Conservation (phyloP, 192 early-diverging fungal genomes). For the Funneliformis geosporum region DNA sequence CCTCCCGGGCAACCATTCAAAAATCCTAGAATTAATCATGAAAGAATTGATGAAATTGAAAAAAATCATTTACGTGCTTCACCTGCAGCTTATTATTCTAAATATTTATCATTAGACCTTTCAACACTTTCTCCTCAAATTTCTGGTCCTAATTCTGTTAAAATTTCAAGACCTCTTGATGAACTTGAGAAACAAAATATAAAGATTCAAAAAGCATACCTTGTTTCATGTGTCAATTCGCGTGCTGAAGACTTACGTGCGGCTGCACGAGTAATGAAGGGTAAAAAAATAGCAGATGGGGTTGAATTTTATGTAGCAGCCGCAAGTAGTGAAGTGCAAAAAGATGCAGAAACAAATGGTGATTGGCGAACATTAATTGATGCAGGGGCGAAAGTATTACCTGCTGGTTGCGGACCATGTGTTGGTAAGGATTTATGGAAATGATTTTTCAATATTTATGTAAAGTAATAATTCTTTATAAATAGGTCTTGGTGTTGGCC, state of each 20-base stretch:
- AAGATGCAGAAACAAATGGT: constrained; percentile 78
- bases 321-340: constrained; percentile 88
- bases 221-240: constrained; percentile 96
- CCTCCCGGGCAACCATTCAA: constrained; percentile 48
- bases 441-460: neutral
- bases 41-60: constrained; percentile 45
- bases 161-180: constrained; percentile 79
- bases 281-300: constrained; percentile 68
- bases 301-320: constrained; percentile 97
- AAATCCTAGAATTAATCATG: constrained; percentile 61
- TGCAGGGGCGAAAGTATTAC: constrained; percentile 86
- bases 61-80: constrained; percentile 52
- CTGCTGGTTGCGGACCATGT: constrained; percentile 97
- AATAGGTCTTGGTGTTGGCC: constrained; percentile 81
- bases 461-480: neutral
- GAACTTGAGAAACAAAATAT: constrained; percentile 74
- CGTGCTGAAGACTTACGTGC: constrained; percentile 85
- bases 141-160: constrained; percentile 96
- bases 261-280: constrained; percentile 80
- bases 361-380: constrained; percentile 87
- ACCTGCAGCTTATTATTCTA: constrained; percentile 73
- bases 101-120: constrained; percentile 86
- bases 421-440: constrained; percentile 57
- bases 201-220: constrained; percentile 93
- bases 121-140: constrained; percentile 84